Percentiles rank a stretch among this genome's conserved stretches.
phyloP scores from a whole-genome alignment of 345 rosid genomes.

The Adansonia digitata region DNA sequence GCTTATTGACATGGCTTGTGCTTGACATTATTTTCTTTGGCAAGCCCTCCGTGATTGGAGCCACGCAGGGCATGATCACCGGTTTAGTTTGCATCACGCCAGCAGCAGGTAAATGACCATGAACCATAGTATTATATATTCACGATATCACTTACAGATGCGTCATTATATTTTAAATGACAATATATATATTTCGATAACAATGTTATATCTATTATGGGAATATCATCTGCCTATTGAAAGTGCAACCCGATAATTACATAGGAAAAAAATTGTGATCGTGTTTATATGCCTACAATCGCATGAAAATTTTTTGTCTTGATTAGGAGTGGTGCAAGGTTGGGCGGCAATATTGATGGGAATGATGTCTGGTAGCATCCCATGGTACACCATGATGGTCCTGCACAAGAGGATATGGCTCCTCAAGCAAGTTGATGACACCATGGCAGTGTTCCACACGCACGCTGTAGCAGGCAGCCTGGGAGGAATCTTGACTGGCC shows the following conservation, averaged over 20 bases:
- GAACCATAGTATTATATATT: not conserved
- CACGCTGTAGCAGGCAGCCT: constrained; percentile 61
- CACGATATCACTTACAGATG: not conserved
- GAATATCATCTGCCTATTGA: not conserved
- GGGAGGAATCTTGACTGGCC: constrained; percentile 58
- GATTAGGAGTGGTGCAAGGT: constrained; percentile 61
- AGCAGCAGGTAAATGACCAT: constrained; percentile 38
- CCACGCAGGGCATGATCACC: constrained; percentile 65
- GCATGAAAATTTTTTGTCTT: not conserved
- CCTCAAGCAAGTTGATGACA: constrained; percentile 56
- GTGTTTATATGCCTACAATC: not conserved
- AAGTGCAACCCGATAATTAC: not conserved
- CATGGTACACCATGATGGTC: constrained; percentile 77
- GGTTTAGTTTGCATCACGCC: constrained; percentile 61
- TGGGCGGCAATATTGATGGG: constrained; percentile 73
- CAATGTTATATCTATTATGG: not conserved
- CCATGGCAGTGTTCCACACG: constrained; percentile 72
- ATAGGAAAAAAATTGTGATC: not conserved
- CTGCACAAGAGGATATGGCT: constrained; percentile 58
- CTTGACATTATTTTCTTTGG: constrained; percentile 65
- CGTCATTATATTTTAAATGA: not conserved
- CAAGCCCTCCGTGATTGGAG: constrained; percentile 60
- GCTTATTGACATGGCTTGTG: constrained; percentile 62
- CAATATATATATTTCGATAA: not conserved
- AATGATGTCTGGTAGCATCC: constrained; percentile 59